phyloP scores from a whole-genome alignment of 129 eudicot genomes.

The Ambrosia artemisiifolia region DNA sequence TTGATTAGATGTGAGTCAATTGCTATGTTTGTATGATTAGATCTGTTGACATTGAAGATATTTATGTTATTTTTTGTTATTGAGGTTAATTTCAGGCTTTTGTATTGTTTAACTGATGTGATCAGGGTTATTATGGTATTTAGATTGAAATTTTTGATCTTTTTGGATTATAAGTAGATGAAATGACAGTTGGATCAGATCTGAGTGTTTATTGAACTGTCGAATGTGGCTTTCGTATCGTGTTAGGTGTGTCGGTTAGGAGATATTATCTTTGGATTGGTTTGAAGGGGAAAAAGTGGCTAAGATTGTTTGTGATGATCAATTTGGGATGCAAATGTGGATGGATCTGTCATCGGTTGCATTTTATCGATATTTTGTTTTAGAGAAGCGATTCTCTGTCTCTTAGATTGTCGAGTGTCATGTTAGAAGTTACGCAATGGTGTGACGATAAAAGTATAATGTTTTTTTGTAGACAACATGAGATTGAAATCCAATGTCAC shows the following conservation, averaged over 20 bases:
- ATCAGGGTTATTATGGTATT: too few species aligned
- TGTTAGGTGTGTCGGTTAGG: too few species aligned
- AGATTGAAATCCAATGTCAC: background rate
- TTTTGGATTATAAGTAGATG: background rate
- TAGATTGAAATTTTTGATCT: background rate
- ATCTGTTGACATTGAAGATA: too few species aligned
- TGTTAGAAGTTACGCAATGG: background rate
- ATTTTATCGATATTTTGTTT: background rate
- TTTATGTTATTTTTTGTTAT: too few species aligned
- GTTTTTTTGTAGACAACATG: background rate
- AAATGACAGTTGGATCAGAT: background rate
- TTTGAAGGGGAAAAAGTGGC: background rate
- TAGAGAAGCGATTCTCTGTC: background rate
- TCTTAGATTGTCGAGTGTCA: background rate
- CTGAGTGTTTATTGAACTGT: background rate
- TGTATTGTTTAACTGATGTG: too few species aligned
- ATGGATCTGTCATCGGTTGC: background rate
- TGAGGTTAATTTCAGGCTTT: too few species aligned
- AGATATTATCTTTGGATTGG: too few species aligned
- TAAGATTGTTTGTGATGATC: background rate
- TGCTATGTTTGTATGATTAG: too few species aligned
- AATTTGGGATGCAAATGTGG: background rate
- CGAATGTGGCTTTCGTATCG: background rate
- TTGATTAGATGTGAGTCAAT: too few species aligned
- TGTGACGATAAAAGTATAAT: background rate